phyloP scores from a whole-genome alignment of 2,329 filamentous ascomycete species.

The Fusarium sp. region DNA sequence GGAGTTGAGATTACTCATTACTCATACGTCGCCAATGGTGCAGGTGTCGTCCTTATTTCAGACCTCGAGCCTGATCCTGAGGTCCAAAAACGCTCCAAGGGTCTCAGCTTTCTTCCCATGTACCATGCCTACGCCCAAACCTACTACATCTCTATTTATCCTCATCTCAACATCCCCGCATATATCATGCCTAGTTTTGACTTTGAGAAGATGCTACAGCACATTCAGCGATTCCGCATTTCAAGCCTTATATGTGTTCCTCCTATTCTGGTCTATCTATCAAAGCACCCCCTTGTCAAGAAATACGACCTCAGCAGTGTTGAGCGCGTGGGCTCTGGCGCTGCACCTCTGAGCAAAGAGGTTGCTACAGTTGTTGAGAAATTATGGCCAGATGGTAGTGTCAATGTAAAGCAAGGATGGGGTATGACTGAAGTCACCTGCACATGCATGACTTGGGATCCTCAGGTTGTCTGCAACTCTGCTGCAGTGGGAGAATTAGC shows the following conservation, averaged over 20 bases:
- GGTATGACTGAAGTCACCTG: conserved; percentile 90
- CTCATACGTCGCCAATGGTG: conserved; percentile 79
- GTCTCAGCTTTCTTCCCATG: conserved; percentile 79
- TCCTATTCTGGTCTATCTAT: conserved; percentile 78
- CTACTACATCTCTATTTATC: conserved; percentile 71
- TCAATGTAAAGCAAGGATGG: conserved; percentile 75
- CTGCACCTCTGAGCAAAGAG: conserved; percentile 73
- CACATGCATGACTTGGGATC: conserved; percentile 73
- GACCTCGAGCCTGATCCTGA: conserved; percentile 62
- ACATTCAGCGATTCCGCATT: conserved; percentile 76
- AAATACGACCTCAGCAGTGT: conserved; percentile 79
- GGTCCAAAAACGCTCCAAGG: conserved; percentile 52
- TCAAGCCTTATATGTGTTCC: conserved; percentile 76
- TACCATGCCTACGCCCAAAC: conserved; percentile 82
- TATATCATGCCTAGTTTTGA: conserved; percentile 86
- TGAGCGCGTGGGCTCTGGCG: conserved; percentile 70
- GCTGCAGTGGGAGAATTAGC: conserved; percentile 52
- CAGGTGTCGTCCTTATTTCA: conserved; percentile 61
- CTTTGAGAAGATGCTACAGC: conserved; percentile 76
- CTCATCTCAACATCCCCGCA: conserved; percentile 68
- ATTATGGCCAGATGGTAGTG: conserved; percentile 55
- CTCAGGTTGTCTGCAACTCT: conserved; percentile 61
- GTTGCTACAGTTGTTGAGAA: conserved; percentile 61
- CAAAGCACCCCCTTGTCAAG: conserved; percentile 74
- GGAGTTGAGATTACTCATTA: conserved; percentile 83